Conservation (phyloP, 2,329 filamentous ascomycete species). For the Claviceps sp. region DNA sequence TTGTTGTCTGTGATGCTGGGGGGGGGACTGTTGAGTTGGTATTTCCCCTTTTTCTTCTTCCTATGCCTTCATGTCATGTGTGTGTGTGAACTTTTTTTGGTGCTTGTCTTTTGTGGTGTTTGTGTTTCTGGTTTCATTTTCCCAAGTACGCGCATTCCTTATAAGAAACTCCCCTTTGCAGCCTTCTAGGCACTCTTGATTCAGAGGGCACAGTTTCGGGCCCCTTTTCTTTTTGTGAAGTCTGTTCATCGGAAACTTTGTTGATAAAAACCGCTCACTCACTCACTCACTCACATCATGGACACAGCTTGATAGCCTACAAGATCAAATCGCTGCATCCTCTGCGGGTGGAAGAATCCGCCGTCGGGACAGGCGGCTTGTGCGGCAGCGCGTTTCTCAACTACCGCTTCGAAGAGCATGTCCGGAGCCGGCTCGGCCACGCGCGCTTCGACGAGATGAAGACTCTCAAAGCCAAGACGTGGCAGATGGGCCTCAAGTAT, state of each 20-base stretch:
- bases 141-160: background rate
- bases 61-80: background rate
- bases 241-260: no score
- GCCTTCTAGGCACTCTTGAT: background rate
- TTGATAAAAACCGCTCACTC: no score
- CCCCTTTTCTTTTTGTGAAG: no score
- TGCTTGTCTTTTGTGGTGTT: background rate
- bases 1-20: slow-evolving; percentile 49
- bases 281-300: background rate
- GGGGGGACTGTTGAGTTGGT: slow-evolving; percentile 55
- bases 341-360: slow-evolving; percentile 62
- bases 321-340: slow-evolving; percentile 63
- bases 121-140: background rate
- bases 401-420: slow-evolving; percentile 68
- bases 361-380: slow-evolving; percentile 63
- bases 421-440: slow-evolving; percentile 52
- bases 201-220: no score
- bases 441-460: slow-evolving; percentile 63
- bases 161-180: background rate
- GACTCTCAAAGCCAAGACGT: slow-evolving; percentile 62
- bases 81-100: background rate
- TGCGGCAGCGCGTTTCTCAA: slow-evolving; percentile 72
- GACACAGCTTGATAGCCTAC: slow-evolving; percentile 56
- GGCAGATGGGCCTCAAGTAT: slow-evolving; percentile 66
- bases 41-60: background rate